A percentile compares a stretch with the other conserved stretches of the same genome.
These are phyloP conservation scores for Vanilla planifolia DNA, from an alignment of 106 monocot genomes.

Conservation along the genomic window DNA sequence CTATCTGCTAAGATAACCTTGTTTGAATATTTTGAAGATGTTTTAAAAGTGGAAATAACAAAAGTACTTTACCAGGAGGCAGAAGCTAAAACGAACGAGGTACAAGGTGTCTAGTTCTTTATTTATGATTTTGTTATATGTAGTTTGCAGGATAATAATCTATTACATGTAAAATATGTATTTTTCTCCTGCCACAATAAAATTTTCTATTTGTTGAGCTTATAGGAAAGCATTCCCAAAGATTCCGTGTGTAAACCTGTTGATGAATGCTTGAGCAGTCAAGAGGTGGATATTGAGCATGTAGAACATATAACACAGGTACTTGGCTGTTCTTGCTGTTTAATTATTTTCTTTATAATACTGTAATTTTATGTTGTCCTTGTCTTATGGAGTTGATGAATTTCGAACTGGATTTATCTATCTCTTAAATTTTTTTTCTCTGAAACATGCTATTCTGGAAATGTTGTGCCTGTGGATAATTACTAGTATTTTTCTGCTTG, in stretches of 20 bases:
- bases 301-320: not conserved
- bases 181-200: too few species aligned
- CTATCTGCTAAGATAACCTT: slow-evolving; percentile 47
- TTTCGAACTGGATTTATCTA: too few species aligned
- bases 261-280: not conserved
- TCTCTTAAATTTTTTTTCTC: too few species aligned
- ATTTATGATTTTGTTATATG: too few species aligned
- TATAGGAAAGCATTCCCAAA: not conserved
- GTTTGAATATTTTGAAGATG: slow-evolving; percentile 53
- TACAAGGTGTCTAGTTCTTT: too few species aligned
- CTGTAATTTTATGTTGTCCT: too few species aligned
- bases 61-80: slow-evolving; percentile 30
- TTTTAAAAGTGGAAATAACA: slow-evolving; percentile 58
- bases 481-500: not conserved
- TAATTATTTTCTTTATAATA: too few species aligned
- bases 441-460: not conserved
- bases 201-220: too few species aligned
- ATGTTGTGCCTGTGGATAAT: not conserved
- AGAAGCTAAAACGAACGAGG: slow-evolving; percentile 24
- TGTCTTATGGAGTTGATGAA: too few species aligned
- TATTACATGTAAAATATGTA: too few species aligned
- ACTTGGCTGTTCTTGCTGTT: too few species aligned
- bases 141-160: too few species aligned
- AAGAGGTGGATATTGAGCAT: not conserved
- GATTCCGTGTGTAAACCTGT: not conserved